Conservation (phyloP, 148 eudicot genomes). For the Cornus suecica region DNA sequence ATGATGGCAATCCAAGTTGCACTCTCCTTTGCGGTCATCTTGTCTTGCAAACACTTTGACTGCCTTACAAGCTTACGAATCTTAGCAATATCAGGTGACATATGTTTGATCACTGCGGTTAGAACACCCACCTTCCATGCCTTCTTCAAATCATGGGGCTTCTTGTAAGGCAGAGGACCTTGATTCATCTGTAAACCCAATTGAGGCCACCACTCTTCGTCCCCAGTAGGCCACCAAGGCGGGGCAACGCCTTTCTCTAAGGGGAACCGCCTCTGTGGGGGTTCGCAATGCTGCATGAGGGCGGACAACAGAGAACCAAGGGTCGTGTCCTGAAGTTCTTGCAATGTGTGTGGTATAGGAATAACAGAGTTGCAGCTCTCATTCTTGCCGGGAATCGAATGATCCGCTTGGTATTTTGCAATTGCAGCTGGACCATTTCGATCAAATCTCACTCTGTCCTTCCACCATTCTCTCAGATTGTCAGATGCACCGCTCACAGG, state of each 20-base stretch:
- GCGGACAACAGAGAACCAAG: constrained; percentile 45
- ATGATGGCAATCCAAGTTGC: constrained; percentile 41
- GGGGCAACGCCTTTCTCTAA: constrained; percentile 45
- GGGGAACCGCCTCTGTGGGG: constrained; percentile 49
- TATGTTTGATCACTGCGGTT: constrained; percentile 41
- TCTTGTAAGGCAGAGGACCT: constrained; percentile 45
- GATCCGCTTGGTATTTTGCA: constrained; percentile 29
- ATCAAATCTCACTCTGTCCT: constrained; percentile 44
- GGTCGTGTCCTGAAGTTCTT: constrained; percentile 50
- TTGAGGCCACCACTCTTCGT: constrained; percentile 45
- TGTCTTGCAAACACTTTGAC: constrained; percentile 46
- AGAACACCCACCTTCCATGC: constrained; percentile 42
- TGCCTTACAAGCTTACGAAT: constrained; percentile 44
- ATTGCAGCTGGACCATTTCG: constrained; percentile 45
- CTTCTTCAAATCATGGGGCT: constrained; percentile 46
- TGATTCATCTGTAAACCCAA: constrained; percentile 33
- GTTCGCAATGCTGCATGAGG: constrained; percentile 50
- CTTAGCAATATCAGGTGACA: constrained; percentile 43
- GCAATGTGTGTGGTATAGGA: constrained; percentile 36
- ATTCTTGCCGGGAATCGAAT: constrained; percentile 19
- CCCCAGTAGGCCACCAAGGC: constrained; percentile 55
- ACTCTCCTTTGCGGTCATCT: constrained; percentile 53
- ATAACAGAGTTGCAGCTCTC: constrained; percentile 12
- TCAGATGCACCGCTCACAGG: constrained; percentile 49
- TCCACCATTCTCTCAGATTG: constrained; percentile 52